These are phyloP conservation scores for Ensete ventricosum DNA, from an alignment of 176 grass and related monocot genomes.

Conservation along the genomic window DNA sequence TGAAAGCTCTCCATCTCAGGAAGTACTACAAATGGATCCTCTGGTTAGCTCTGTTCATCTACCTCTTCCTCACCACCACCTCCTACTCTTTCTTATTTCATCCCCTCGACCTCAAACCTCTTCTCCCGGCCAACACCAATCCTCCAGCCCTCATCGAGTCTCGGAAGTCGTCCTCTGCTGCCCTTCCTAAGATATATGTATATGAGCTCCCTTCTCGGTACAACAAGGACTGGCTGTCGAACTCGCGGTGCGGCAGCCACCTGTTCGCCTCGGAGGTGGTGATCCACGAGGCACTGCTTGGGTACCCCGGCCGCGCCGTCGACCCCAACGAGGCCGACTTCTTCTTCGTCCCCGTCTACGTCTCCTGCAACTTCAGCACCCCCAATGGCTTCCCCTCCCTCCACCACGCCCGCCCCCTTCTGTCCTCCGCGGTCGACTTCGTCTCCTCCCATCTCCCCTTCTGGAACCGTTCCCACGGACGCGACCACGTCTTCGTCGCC, in stretches of 20 bases:
- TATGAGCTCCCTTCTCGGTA: slow-evolving; percentile 59
- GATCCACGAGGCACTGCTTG: slow-evolving; percentile 53
- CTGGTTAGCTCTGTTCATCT: slow-evolving; percentile 42
- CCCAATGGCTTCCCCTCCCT: slow-evolving; percentile 64
- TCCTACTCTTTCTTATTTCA: slow-evolving; percentile 3
- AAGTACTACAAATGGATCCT: slow-evolving; percentile 48
- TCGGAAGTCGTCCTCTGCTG: slow-evolving; percentile 4
- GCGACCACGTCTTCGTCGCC: no score
- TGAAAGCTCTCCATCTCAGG: slow-evolving; percentile 20
- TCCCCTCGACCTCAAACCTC: slow-evolving; percentile 8
- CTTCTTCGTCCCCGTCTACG: slow-evolving; percentile 76
- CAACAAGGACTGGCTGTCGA: slow-evolving; percentile 46
- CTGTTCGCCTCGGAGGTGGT: slow-evolving; percentile 81
- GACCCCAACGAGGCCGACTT: slow-evolving; percentile 53
- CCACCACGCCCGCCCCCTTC: slow-evolving; percentile 42
- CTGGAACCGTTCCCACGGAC: no score
- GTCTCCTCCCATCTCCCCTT: slow-evolving; percentile 21
- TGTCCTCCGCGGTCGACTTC: slow-evolving; percentile 42
- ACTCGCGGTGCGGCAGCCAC: slow-evolving; percentile 49
- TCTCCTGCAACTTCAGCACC: slow-evolving; percentile 19
- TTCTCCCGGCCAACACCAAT: background rate
- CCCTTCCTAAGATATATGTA: slow-evolving; percentile 36
- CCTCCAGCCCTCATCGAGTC: slow-evolving; percentile 16
- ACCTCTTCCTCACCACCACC: slow-evolving; percentile 38
- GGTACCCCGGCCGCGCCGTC: slow-evolving; percentile 21